Conservation (phyloP, 352 stramenopile species). For the Phytophthora vignae region DNA sequence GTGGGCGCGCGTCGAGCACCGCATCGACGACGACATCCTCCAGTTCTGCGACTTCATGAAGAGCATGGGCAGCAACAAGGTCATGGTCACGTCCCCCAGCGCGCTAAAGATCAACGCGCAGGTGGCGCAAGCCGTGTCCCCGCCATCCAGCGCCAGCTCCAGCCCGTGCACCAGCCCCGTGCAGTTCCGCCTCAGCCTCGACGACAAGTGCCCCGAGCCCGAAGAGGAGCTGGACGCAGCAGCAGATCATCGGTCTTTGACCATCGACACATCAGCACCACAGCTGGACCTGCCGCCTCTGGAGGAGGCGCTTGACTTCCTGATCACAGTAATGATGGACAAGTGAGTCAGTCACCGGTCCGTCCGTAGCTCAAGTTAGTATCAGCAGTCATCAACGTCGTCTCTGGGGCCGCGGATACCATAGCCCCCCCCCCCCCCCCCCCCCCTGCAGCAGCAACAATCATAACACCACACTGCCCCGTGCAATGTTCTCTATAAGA, state of each 20-base stretch:
- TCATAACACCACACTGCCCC: background rate
- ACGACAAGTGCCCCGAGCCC: conserved; percentile 20
- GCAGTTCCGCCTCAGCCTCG: conserved; percentile 20
- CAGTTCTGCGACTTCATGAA: conserved; percentile 61
- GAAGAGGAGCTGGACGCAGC: conserved; percentile 21
- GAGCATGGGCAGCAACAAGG: conserved; percentile 40
- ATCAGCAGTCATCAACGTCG: background rate
- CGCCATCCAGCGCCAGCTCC: conserved; percentile 30
- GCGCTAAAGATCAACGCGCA: conserved; percentile 23
- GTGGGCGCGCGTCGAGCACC: conserved; percentile 59
- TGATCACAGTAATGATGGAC: conserved; percentile 54
- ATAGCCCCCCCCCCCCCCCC: background rate
- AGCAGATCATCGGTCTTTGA: conserved; percentile 12
- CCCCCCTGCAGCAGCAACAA: background rate
- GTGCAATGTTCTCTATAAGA: conserved; percentile 33
- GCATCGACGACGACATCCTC: conserved; percentile 62
- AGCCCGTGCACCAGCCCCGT: conserved; percentile 39
- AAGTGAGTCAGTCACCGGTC: conserved; percentile 7
- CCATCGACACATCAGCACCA: conserved; percentile 4
- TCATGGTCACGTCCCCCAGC: conserved; percentile 28
- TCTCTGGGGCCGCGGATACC: conserved; percentile 8
- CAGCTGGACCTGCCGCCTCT: conserved; percentile 43
- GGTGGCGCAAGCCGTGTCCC: conserved; percentile 17
- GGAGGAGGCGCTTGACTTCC: conserved; percentile 66
- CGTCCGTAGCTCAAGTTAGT: background rate